Evolutionary conservation across 1,284 basidiomycete species (phyloP).

Genomic region (Hemileia vastatrix): DNA sequence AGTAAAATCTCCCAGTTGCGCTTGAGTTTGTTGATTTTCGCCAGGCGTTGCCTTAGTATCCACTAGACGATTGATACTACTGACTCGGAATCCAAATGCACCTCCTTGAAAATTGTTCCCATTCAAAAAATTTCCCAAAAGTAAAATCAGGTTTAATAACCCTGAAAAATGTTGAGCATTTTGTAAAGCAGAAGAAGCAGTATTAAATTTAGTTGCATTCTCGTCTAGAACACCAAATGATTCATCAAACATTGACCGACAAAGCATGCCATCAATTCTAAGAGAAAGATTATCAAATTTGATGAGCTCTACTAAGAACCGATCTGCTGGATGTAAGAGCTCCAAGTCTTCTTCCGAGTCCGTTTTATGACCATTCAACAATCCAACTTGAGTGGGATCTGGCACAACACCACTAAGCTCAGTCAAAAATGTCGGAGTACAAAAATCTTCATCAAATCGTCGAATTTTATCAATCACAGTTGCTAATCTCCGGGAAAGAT

Average conservation of each 20-base stretch:
- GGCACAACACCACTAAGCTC: conserved; percentile 77
- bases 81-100: conserved; percentile 92
- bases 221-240: conserved; percentile 58
- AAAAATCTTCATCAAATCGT: conserved; percentile 72
- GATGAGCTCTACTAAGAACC: conserved; percentile 92
- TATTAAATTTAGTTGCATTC: conserved; percentile 68
- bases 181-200: conserved; percentile 65
- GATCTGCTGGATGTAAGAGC: conserved; percentile 81
- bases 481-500: conserved; percentile 50
- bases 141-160: conserved; percentile 74
- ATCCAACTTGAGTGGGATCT: conserved; percentile 81
- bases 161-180: conserved; percentile 75
- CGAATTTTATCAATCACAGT: conserved; percentile 54
- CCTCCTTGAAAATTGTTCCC: conserved; percentile 92
- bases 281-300: conserved; percentile 86
- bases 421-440: conserved; percentile 73
- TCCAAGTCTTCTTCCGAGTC: conserved; percentile 77
- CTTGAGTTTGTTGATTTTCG: conserved; percentile 22
- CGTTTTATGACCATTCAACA: conserved; percentile 81
- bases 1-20: conserved; percentile 68
- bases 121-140: conserved; percentile 97
- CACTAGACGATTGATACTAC: conserved; percentile 95
- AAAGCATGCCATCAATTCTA: conserved; percentile 88
- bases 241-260: conserved; percentile 74
- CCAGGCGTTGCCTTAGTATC: conserved; percentile 71